Base-by-base conservation (phyloP, 1,284 basidiomycete species). In the Irpex sp. region DNA sequence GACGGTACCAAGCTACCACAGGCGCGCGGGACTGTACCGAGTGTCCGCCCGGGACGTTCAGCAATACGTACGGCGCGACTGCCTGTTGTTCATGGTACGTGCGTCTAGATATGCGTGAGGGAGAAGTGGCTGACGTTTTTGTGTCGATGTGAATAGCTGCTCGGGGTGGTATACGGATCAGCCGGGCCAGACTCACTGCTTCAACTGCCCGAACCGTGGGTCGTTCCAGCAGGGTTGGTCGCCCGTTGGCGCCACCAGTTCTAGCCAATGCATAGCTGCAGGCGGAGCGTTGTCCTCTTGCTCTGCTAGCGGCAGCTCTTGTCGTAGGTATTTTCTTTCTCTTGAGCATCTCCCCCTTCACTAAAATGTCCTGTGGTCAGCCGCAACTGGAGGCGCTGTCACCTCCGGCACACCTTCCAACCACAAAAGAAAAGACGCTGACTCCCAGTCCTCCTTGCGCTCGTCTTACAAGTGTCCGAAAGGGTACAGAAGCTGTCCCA, bases 11-110 rank as follows among this genome's bases (percentile, higher is more conserved):
- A 11, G 15, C 60, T 1, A 40, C 37, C 13, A 51, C 63, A 13
- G 65, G 63, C 9, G 63, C 65, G 4, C 51, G 17, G 4, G 59
- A 60, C 19, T 67, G 66, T 31, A 37, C 26, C 4, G 15, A 55
- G 17, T 72, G 71, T 57, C 69, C 70, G 2, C 57, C 40, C 26
- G 69, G 71, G 9, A 66, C 68, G 57, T 72, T 71, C 63, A 68
- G 63, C 38, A 52, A 60, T 11, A 40, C 62, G 1, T 47, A 57
- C 26, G 71, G 71, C 5, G 69, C 70, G 4, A 71, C 69, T n/a
- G 38, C 64, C 17, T 72, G 70, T 54, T 72, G 70, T 58, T 49
- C 44, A 13, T 72, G 70, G 68, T 71, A 49, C 31, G 31, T 31
- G 31, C 31, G 31, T 31, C 31, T 31, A 31, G 5, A 31, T 31